Evolutionary conservation across 2,329 filamentous ascomycete genomes (phyloP).

Genomic region (Neofusicoccum cordaticola): DNA sequence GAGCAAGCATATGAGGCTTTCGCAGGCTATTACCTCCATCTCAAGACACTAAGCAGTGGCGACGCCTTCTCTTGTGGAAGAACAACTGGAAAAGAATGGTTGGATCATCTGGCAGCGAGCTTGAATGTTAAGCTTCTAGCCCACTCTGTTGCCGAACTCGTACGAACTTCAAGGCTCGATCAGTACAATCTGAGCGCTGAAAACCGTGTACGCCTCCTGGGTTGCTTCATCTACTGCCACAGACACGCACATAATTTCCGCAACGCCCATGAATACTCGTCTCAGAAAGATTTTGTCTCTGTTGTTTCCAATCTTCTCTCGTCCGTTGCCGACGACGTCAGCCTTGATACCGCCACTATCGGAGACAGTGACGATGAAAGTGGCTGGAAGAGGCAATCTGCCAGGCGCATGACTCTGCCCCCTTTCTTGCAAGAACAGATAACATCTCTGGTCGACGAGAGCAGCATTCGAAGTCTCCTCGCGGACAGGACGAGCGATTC

Average conservation of each 20-base stretch:
- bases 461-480: constrained; percentile 66
- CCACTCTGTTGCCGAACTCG: constrained; percentile 29
- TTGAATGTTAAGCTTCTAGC: constrained; percentile 51
- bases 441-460: constrained; percentile 68
- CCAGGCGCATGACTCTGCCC: constrained; percentile 8
- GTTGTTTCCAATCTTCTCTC: constrained; percentile 57
- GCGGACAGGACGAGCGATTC: constrained; percentile 40
- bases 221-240: constrained; percentile 59
- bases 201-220: constrained; percentile 55
- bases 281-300: constrained; percentile 54
- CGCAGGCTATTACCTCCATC: constrained; percentile 3
- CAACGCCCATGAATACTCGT: constrained; percentile 37
- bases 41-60: constrained; percentile 32
- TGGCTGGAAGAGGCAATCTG: constrained; percentile 28
- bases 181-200: constrained; percentile 30
- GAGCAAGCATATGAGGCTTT: constrained; percentile 7
- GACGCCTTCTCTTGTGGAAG: constrained; percentile 32
- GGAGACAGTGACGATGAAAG: constrained; percentile 27
- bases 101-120: constrained; percentile 44
- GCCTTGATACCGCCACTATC: constrained; percentile 42
- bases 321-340: constrained; percentile 55
- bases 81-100: constrained; percentile 25
- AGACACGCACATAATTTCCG: constrained; percentile 45
- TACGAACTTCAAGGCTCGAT: constrained; percentile 29
- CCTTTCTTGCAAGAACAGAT: constrained; percentile 63